Base-by-base conservation (phyloP, 495 filamentous ascomycete species). In the Talaromyces thailandensis region DNA sequence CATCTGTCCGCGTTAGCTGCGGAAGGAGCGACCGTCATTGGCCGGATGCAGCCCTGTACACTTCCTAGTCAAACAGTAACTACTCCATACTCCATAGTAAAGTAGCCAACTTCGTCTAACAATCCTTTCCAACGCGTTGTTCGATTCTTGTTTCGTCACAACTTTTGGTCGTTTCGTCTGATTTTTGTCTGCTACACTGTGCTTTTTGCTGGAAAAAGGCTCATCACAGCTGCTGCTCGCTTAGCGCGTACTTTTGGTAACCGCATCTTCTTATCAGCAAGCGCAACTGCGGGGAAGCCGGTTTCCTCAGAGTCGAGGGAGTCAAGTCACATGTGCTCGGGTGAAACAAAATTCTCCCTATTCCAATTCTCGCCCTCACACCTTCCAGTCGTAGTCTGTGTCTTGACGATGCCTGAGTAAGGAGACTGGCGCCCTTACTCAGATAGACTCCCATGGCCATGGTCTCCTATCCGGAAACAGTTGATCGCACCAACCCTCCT, bases 381-480 rank as follows among this genome's bases (percentile, higher is more conserved):
- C 4, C 26, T 16, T 6, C 7, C 26, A 26, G 12, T 26, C 51
- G 6, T 53, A 24, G 51, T 28, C 25, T 25, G 21, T 28, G 51
- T 21, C 25, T 51, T 14, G 59, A 61, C 59, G 43, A 61, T 51
- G 43, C 23, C 43, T 51, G 59, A 51, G 45, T 51, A 61, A 52
- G 59, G 59, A 25, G 25, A 48, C 43, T 23, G 24, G 21, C 40
- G 40, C 40, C 59, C 43, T 52, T 61, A 35, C 35, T 58, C 63
- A 37, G 57, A 64, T 53, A 58, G 61, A 57, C 60, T 43, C 40
- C 56, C 24, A 62, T 59, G 40, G 51, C 73, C 73, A 89, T 92
- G 88, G 87, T 91, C 71, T 91, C 88, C 63, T 85, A 89, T 72
- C 84, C 88, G 69, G 88, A 90, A 67, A 77, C 75, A 58, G 64